Evolutionary conservation across 345 rosid genomes (phyloP).

Genomic region (Bretschneidera sinensis): DNA sequence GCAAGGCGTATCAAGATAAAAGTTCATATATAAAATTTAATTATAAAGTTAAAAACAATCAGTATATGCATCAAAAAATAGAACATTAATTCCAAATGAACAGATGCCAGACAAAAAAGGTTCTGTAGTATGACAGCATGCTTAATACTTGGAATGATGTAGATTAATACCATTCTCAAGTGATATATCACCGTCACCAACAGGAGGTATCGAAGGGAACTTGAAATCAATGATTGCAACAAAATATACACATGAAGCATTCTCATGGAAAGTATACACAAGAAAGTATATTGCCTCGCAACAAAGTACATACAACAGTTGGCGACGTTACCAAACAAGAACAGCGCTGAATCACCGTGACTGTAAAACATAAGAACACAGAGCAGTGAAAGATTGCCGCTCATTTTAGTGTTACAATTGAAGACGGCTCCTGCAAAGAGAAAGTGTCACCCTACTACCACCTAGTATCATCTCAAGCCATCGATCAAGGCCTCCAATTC

Average conservation of each 20-base stretch:
- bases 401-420: constrained; percentile 24
- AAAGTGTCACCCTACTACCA: constrained; percentile 16
- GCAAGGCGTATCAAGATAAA: not conserved
- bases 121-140: not conserved
- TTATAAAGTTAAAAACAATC: not conserved
- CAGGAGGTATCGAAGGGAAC: constrained; percentile 18
- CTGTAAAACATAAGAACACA: constrained; percentile 29
- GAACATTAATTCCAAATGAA: not conserved
- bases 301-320: constrained; percentile 36
- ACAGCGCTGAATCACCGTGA: constrained; percentile 30
- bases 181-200: constrained; percentile 10
- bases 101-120: not conserved
- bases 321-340: constrained; percentile 26
- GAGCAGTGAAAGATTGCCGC: constrained; percentile 29
- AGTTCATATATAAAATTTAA: not conserved
- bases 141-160: constrained; percentile 9
- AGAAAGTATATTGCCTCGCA: constrained; percentile 31
- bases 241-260: constrained; percentile 55
- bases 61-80: not conserved
- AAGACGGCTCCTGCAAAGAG: constrained; percentile 26
- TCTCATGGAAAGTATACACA: constrained; percentile 41
- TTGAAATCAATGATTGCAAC: constrained; percentile 36
- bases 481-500: constrained; percentile 75
- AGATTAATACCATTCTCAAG: constrained; percentile 24
- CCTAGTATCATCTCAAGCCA: constrained; percentile 56